A percentile compares a stretch with the other conserved stretches of the same genome.
Evolutionary conservation across 805 yeast species (phyloP).

Genomic region (Nakazawaea pomicola): DNA sequence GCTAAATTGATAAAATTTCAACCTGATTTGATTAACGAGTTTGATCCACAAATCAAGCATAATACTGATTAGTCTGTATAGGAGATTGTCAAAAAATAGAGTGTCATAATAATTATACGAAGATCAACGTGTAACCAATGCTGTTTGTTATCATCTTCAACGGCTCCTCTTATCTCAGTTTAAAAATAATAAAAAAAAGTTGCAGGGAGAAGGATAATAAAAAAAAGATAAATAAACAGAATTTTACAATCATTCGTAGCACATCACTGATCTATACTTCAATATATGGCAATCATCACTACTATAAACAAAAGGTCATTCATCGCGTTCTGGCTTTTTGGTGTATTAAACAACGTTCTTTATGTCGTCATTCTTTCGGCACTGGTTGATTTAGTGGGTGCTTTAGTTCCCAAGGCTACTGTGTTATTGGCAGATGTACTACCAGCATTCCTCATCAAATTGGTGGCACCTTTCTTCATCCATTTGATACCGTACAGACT

Average conservation of each 20-base stretch:
- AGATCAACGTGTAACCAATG: no score
- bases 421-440: constrained; percentile 83
- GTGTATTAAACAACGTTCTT: constrained; percentile 80
- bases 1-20: constrained; percentile 54
- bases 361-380: constrained; percentile 91
- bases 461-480: constrained; percentile 73
- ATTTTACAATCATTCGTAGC: not conserved
- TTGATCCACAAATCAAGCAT: constrained; percentile 61
- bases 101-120: not conserved
- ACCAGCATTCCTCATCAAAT: constrained; percentile 72
- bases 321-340: constrained; percentile 72
- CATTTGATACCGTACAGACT: constrained; percentile 55
- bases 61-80: constrained; percentile 24
- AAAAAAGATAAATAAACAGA: not conserved
- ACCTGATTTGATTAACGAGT: constrained; percentile 53
- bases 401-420: constrained; percentile 74
- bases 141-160: no score
- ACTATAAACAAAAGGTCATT: constrained; percentile 24
- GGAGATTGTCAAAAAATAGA: no score
- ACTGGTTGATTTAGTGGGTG: constrained; percentile 88
- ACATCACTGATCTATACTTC: no score
- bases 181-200: not conserved
- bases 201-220: not conserved
- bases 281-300: not conserved
- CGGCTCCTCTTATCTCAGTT: no score